Evolutionary conservation across 2,329 filamentous ascomycete genomes (phyloP), one percentile per base, ranked within the genome.

Genomic region (Colletotrichum horii): DNA sequence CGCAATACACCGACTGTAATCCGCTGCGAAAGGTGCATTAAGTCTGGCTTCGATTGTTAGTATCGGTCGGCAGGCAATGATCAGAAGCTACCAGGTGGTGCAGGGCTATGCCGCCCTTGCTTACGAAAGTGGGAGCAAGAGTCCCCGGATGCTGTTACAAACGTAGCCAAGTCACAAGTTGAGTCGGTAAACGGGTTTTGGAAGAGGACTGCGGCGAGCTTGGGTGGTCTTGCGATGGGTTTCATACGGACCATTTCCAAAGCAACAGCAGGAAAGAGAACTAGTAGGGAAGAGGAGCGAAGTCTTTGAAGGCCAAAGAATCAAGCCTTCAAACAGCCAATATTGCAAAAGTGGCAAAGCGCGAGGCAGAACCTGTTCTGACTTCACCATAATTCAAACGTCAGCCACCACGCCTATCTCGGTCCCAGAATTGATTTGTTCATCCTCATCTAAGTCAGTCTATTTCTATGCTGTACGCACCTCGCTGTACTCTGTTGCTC

Each of bases 241-340:
- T 52, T 14, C 1, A 14, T 22, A 3, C 12, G 43, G 11, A 52
- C 43, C 43, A 3, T 52, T 22, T 52, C 43, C n/a, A 52, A 22
- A 4, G 0, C 6, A 22, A 22, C 1, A 4, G n/a, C 11, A 6
- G 43, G 43, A 6, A 14, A 4, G 12, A 4, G 6, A 22, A 4
- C 6, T 22, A 6, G 19, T 6, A 52, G 43, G 3, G n/a, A 22
- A 16, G n/a, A 22, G 0, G 43, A 52, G 4, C 6, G 0, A 52
- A 22, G 11, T 14, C 6, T 22, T 11, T 22, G 43, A 52, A 14
- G n/a, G 14, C 11, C 43, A 48, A 22, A 22, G 5, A 4, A 4
- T n/a, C 19, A 43, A n/a, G 4, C 3, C 1, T n/a, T 11, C 9
- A n/a, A 43, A 43, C 19, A 6, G 3, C 5, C 19, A 11, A 43